Evolutionary conservation across 2,329 filamentous ascomycete genomes (phyloP), one percentile per base, ranked within the genome.

Genomic region (Diplodia seriata): DNA sequence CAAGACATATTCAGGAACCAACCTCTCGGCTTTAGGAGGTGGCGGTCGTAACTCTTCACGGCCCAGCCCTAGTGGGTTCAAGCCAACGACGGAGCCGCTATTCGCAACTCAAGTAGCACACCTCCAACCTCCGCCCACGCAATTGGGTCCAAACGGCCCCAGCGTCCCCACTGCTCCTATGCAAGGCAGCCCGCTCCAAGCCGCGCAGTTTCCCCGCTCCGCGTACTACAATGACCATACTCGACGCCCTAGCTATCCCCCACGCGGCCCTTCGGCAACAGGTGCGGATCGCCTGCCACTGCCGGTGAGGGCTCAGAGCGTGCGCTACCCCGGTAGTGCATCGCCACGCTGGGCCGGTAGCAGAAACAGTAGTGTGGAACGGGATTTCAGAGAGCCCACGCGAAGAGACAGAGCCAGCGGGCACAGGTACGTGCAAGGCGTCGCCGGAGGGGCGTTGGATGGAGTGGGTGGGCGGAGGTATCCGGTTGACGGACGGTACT

Each of bases 71-170:
- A 59, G 49, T 14, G 73, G 77, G 0, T 85, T 83, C 70, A 80
- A 75, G 6, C 83, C 83, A 2, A 82, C 79, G 2, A 80, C 79
- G 53, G 75, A 77, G 1, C 83, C 82, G 3, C 72, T 83, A 3
- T 84, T 84, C 69, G 83, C 83, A 4, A 81, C 81, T 0, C 80
- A 81, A 18, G 77, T 83, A 4, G 80, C 81, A 7, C 77, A 79
- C 31, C 66, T 79, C 40, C 75, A 80, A 68, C 73, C 74, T 36
- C 72, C 50, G 9, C 50, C 69, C 49, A 57, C 54, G n/a, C 57
- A 62, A 15, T 14, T 53, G 31, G 57, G 55, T 23, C 47, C 55
- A 26, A 55, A 33, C 20, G 31, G 64, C 80, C 0, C 80, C 80
- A n/a, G 76, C 82, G 4, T 80, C 81, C 5, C 76, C 78, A 36